Evolutionary conservation across 2,329 filamentous ascomycete genomes (phyloP).

Genomic region (Beauveria sp.): DNA sequence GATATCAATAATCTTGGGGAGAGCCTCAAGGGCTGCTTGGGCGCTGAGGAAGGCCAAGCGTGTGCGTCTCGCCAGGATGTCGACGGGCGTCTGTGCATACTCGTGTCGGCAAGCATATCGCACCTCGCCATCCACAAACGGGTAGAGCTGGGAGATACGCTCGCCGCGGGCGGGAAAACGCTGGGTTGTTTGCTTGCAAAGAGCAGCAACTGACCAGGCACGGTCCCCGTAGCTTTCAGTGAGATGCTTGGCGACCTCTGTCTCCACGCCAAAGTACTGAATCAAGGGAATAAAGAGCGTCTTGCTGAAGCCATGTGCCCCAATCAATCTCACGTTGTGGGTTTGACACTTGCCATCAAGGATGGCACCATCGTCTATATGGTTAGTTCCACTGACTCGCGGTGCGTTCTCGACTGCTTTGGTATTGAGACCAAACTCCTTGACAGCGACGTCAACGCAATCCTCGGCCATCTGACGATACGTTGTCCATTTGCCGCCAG

Average conservation of each 20-base stretch:
- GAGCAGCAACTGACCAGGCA: conserved; percentile 80
- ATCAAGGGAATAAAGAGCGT: conserved; percentile 91
- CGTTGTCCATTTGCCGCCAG: conserved; percentile 88
- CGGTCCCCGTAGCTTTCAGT: conserved; percentile 84
- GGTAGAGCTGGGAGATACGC: conserved; percentile 73
- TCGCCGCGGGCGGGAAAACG: conserved; percentile 79
- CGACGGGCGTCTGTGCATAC: conserved; percentile 84
- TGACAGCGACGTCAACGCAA: conserved; percentile 72
- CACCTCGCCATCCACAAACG: conserved; percentile 87
- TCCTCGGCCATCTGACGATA: conserved; percentile 92
- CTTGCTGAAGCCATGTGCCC: conserved; percentile 81
- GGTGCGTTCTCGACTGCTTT: conserved; percentile 51
- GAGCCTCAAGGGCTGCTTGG: conserved; percentile 78
- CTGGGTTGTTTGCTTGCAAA: conserved; percentile 68
- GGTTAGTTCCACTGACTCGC: conserved; percentile 61
- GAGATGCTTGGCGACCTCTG: conserved; percentile 84
- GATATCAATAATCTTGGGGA: conserved; percentile 80
- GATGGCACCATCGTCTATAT: conserved; percentile 61
- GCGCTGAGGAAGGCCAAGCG: conserved; percentile 86
- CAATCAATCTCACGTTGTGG: conserved; percentile 71
- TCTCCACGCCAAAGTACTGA: conserved; percentile 87
- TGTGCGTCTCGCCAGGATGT: conserved; percentile 79
- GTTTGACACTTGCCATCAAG: conserved; percentile 68
- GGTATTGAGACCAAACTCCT: conserved; percentile 56
- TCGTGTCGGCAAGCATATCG: conserved; percentile 83